Conservation (phyloP, 495 filamentous ascomycete species). For the Aspergillus haitiensis region DNA sequence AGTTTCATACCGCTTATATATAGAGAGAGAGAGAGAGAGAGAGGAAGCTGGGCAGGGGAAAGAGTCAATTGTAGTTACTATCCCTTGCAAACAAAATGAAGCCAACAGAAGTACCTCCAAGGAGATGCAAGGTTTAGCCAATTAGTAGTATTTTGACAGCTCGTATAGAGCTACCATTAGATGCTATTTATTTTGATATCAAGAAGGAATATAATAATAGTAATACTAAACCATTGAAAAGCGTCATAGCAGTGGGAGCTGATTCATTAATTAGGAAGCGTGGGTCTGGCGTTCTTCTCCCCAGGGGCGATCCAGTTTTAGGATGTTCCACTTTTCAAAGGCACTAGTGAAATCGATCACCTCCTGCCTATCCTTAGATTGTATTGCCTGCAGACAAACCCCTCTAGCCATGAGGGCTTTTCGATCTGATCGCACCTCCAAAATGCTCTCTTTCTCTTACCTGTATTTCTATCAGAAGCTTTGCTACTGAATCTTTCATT, state of each 20-base stretch:
- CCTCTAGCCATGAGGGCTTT: not conserved
- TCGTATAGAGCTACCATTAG: no score
- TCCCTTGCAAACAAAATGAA: not conserved
- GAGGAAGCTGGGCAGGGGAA: not conserved
- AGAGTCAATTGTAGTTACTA: not conserved
- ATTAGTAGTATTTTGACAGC: not conserved
- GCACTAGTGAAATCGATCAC: constrained; percentile 1
- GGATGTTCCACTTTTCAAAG: constrained; percentile 1
- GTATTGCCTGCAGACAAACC: not conserved
- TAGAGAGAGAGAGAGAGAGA: not conserved
- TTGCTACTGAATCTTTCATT: not conserved
- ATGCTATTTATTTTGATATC: no score
- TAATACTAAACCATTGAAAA: no score
- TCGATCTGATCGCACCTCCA: constrained; percentile 2
- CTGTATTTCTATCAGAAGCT: constrained; percentile 5
- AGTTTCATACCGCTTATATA: not conserved
- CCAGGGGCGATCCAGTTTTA: not conserved
- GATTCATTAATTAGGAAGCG: not conserved
- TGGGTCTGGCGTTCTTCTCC: not conserved
- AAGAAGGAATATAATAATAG: no score
- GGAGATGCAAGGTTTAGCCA: not conserved
- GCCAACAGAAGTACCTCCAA: not conserved
- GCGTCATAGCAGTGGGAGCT: no score
- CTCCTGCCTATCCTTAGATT: not conserved
- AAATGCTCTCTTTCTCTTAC: constrained; percentile 12